These are phyloP conservation scores for Neocatenulostroma microsporum DNA, from an alignment of 2,329 filamentous ascomycete species.

Conservation along the genomic window DNA sequence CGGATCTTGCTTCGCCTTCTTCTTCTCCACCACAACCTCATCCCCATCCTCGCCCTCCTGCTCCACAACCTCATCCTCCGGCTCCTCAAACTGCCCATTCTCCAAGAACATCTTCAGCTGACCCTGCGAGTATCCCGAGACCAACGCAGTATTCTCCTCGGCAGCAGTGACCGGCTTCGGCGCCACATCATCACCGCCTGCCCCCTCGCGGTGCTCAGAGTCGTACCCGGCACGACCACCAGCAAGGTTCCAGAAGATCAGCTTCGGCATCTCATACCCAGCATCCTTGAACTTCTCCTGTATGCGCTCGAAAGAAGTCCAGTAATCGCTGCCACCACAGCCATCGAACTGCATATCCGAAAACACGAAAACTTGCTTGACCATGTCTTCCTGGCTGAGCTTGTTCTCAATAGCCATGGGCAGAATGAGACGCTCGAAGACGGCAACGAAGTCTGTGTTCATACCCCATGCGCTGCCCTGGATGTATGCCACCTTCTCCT, in stretches of 20 bases:
- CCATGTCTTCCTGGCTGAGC: conserved; percentile 50
- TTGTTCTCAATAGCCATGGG: conserved; percentile 46
- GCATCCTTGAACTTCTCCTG: conserved; percentile 37
- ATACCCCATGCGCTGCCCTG: conserved; percentile 30
- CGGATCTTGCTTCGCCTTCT: conserved; percentile 37
- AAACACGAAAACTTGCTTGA: conserved; percentile 56
- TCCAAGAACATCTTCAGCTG: conserved; percentile 53
- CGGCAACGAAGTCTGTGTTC: conserved; percentile 48
- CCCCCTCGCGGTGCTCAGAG: background rate
- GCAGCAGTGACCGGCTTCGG: conserved; percentile 45
- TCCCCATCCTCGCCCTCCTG: conserved; percentile 4
- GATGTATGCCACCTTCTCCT: conserved; percentile 36
- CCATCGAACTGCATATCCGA: conserved; percentile 56
- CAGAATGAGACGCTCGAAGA: conserved; percentile 49
- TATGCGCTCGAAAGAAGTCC: conserved; percentile 47
- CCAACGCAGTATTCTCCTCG: conserved; percentile 41
- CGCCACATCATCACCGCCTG: conserved; percentile 21
- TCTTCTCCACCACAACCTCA: conserved; percentile 18
- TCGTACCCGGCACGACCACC: conserved; percentile 28
- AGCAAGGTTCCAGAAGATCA: conserved; percentile 55
- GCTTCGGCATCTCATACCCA: conserved; percentile 51
- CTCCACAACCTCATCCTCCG: conserved; percentile 32
- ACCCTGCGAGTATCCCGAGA: conserved; percentile 50
- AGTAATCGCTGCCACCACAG: too few species aligned
- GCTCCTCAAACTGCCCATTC: conserved; percentile 37